phyloP scores from a whole-genome alignment of 2,329 filamentous ascomycete genomes.

The Metarhizium guizhouense region DNA sequence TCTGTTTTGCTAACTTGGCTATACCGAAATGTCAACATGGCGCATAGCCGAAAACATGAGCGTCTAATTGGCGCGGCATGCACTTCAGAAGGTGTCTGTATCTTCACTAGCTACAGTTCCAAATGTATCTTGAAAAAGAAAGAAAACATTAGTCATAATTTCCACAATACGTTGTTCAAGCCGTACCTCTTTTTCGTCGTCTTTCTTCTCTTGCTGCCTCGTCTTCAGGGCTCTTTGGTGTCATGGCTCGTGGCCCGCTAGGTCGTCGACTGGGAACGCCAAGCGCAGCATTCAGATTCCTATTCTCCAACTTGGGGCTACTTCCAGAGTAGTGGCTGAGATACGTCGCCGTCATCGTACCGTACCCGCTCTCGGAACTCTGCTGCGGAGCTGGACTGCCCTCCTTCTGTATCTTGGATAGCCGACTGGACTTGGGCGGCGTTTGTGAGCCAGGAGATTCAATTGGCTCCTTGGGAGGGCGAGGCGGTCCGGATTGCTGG shows the following conservation, averaged over 20 bases:
- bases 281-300: slow-evolving; percentile 45
- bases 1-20: background rate
- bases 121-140: slow-evolving; percentile 11
- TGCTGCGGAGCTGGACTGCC: slow-evolving; percentile 48
- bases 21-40: background rate
- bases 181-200: slow-evolving; percentile 49
- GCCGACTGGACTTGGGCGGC: slow-evolving; percentile 36
- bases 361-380: slow-evolving; percentile 45
- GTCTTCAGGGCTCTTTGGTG: slow-evolving; percentile 42
- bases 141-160: background rate
- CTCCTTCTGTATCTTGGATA: slow-evolving; percentile 41
- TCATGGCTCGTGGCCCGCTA: slow-evolving; percentile 53
- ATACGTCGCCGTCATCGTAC: slow-evolving; percentile 35
- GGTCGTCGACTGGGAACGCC: slow-evolving; percentile 44
- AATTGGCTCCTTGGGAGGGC: slow-evolving; percentile 55
- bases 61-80: background rate
- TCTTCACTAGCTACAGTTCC: slow-evolving; percentile 25
- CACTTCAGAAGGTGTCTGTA: slow-evolving; percentile 26
- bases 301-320: slow-evolving; percentile 48
- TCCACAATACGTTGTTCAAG: background rate
- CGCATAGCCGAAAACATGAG: background rate
- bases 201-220: slow-evolving; percentile 37
- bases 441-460: slow-evolving; percentile 32
- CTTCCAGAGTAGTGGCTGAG: slow-evolving; percentile 45
- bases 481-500: slow-evolving; percentile 37